Conservation (phyloP, 1,284 basidiomycete genomes). For the Somion occarium region DNA sequence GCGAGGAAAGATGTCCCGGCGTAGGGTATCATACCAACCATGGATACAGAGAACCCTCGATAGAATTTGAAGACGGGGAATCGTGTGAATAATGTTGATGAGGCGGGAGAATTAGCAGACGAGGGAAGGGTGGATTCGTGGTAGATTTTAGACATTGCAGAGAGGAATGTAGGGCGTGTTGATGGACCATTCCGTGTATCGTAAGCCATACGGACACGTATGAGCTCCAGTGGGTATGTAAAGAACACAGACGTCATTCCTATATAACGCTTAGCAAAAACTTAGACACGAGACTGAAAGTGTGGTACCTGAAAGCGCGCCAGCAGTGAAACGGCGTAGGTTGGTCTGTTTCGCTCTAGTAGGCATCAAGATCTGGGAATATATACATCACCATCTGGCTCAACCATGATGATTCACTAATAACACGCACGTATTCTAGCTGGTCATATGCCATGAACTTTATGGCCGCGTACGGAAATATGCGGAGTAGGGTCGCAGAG, state of each 20-base stretch:
- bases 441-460: constrained; percentile 99
- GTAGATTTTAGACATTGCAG: constrained; percentile 67
- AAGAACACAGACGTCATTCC: constrained; percentile 86
- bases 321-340: constrained; percentile 80
- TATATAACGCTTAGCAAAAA: constrained; percentile 24
- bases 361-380: constrained; percentile 72
- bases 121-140: constrained; percentile 45
- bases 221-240: constrained; percentile 94
- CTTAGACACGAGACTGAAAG: constrained; percentile 3
- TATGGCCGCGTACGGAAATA: constrained; percentile 96
- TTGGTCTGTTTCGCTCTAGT: constrained; percentile 78
- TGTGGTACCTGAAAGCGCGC: constrained; percentile 76
- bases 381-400: too few species aligned
- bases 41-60: constrained; percentile 91
- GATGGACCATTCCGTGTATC: constrained; percentile 47
- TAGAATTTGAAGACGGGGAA: constrained; percentile 89
- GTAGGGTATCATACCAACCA: constrained; percentile 93
- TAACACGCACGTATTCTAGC: constrained; percentile 66
- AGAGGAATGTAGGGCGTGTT: constrained; percentile 52
- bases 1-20: constrained; percentile 94
- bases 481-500: constrained; percentile 80
- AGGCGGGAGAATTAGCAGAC: constrained; percentile 10
- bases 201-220: constrained; percentile 94
- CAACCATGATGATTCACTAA: too few species aligned
- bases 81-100: constrained; percentile 35